phyloP scores from a whole-genome alignment of 495 filamentous ascomycete species.

The Penicillium salamii region DNA sequence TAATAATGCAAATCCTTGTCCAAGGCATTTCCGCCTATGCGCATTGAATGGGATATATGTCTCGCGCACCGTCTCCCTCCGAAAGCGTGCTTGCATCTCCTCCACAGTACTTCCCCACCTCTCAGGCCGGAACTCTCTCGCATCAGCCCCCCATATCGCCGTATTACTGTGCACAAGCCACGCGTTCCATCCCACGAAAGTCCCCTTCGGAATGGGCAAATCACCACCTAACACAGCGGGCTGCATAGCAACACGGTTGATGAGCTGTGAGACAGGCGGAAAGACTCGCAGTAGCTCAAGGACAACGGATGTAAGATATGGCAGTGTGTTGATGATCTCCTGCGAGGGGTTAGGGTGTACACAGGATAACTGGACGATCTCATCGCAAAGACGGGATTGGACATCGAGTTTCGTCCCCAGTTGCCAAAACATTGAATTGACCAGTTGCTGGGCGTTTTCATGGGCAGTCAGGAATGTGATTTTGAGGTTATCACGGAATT shows the following conservation, averaged over 20 bases:
- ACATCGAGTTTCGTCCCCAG: slow-evolving; percentile 22
- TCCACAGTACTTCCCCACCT: slow-evolving; percentile 35
- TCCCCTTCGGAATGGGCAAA: slow-evolving; percentile 27
- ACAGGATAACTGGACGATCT: slow-evolving; percentile 12
- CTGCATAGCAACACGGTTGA: slow-evolving; percentile 26
- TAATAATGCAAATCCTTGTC: slow-evolving; percentile 33
- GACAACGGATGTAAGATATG: slow-evolving; percentile 35
- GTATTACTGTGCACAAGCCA: slow-evolving; percentile 31
- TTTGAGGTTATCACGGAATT: slow-evolving; percentile 35
- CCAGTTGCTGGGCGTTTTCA: slow-evolving; percentile 33
- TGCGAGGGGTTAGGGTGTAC: slow-evolving; percentile 3
- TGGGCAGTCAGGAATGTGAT: slow-evolving; percentile 35
- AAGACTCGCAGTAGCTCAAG: slow-evolving; percentile 40
- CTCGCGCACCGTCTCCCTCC: slow-evolving; percentile 28
- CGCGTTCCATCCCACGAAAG: slow-evolving; percentile 37
- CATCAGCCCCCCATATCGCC: slow-evolving; percentile 27
- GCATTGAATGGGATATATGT: slow-evolving; percentile 38
- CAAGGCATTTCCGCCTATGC: slow-evolving; percentile 34
- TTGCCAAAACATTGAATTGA: slow-evolving; percentile 31
- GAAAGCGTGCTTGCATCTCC: slow-evolving; percentile 24
- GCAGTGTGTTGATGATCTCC: slow-evolving; percentile 27
- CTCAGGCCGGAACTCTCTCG: slow-evolving; percentile 30
- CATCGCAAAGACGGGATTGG: slow-evolving; percentile 27
- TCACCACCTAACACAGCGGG: slow-evolving; percentile 20
- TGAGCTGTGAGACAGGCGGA: slow-evolving; percentile 36